A percentile compares a stretch with the other conserved stretches of the same genome.
These are phyloP conservation scores for Suhomyces sp. DNA, from an alignment of 805 yeast species.

Conservation along the genomic window DNA sequence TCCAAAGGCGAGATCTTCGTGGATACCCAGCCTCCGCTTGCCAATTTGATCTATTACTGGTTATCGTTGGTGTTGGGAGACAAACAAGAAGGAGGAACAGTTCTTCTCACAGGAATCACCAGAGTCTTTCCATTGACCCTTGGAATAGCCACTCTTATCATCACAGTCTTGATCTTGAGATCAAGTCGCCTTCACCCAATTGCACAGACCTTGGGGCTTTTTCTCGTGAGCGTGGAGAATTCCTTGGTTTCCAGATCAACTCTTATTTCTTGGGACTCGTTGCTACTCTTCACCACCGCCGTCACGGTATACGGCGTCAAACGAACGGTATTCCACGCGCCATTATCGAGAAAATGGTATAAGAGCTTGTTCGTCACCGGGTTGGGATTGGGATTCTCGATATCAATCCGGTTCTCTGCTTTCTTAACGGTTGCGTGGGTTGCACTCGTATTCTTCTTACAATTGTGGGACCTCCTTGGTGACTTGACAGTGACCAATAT, in stretches of 20 bases:
- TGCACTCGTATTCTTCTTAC: conserved; percentile 43
- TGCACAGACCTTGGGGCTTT: conserved; percentile 51
- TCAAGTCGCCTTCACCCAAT: conserved; percentile 51
- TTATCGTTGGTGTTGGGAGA: conserved; percentile 47
- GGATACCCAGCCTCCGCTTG: conserved; percentile 74
- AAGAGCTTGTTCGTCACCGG: conserved; percentile 49
- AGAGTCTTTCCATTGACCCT: conserved; percentile 56
- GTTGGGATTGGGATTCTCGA: conserved; percentile 50
- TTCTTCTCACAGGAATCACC: conserved; percentile 35
- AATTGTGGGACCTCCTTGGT: conserved; percentile 69
- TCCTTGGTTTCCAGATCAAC: conserved; percentile 64
- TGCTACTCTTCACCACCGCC: conserved; percentile 45
- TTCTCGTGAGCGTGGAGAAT: conserved; percentile 60
- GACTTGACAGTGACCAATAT: conserved; percentile 53
- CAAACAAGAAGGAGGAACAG: neutral
- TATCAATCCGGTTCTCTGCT: conserved; percentile 73
- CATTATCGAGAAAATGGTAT: conserved; percentile 54
- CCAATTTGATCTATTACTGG: conserved; percentile 56
- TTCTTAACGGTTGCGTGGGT: conserved; percentile 67
- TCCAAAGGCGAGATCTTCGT: conserved; percentile 60
- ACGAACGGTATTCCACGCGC: conserved; percentile 44
- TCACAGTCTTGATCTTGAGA: conserved; percentile 56
- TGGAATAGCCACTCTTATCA: conserved; percentile 52
- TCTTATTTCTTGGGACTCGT: conserved; percentile 40
- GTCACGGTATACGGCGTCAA: conserved; percentile 53